These are phyloP conservation scores for Rhodotorula sp. DNA, from an alignment of 1,284 basidiomycete genomes.

Conservation along the genomic window DNA sequence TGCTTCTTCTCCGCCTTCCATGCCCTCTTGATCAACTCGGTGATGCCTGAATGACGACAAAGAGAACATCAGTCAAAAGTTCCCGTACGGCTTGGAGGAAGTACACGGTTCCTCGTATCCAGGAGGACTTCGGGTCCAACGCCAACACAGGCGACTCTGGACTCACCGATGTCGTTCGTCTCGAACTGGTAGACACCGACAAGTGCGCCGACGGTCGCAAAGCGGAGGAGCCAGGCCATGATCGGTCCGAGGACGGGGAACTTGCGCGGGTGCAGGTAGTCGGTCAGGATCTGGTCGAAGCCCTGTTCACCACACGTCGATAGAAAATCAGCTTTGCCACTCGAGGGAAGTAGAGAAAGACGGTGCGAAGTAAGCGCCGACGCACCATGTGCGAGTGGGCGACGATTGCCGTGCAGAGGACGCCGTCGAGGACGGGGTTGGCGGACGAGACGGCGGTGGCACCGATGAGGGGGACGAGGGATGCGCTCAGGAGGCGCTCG, in stretches of 20 bases:
- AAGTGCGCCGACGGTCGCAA: conserved; percentile 75
- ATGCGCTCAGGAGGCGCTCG: conserved; percentile 83
- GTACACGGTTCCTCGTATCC: background rate
- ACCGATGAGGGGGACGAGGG: conserved; percentile 71
- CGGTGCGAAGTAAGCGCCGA: background rate
- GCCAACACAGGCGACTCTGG: background rate
- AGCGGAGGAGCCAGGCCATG: conserved; percentile 70
- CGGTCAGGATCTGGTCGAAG: conserved; percentile 53
- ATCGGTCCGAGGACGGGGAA: conserved; percentile 74
- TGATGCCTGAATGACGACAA: conserved; percentile 57
- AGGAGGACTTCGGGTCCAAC: background rate
- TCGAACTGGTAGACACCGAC: conserved; percentile 96
- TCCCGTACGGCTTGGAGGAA: background rate
- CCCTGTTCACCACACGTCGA: conserved; percentile 31
- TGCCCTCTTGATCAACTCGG: conserved; percentile 64
- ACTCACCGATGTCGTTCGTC: conserved; percentile 89
- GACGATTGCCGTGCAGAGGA: conserved; percentile 80
- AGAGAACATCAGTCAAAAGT: background rate
- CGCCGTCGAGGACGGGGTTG: conserved; percentile 77
- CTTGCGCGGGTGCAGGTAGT: conserved; percentile 93
- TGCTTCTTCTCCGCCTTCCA: conserved; percentile 57
- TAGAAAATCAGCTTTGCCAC: background rate
- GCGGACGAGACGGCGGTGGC: conserved; percentile 55
- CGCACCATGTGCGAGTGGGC: conserved; percentile 89
- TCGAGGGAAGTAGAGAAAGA: background rate